These are phyloP conservation scores for Ascochyta viciae-villosae DNA, from an alignment of 2,329 filamentous ascomycete species.

Conservation along the genomic window DNA sequence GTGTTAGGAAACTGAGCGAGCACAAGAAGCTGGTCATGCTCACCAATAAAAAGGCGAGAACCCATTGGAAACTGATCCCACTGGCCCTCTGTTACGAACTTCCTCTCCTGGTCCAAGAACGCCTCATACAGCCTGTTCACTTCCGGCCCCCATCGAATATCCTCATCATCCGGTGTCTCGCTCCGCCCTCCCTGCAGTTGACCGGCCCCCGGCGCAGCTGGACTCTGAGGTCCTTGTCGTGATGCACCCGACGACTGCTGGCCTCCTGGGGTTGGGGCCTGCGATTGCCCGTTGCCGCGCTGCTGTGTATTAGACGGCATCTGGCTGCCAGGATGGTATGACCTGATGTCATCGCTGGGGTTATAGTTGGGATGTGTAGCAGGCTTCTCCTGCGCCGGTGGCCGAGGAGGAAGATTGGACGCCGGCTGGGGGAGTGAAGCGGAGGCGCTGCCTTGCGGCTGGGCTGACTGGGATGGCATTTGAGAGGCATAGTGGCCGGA, in stretches of 20 bases:
- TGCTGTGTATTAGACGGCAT: constrained; percentile 45
- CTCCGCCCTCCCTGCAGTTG: constrained; percentile 36
- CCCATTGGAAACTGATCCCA: constrained; percentile 83
- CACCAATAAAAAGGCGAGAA: constrained; percentile 83
- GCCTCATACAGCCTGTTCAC: constrained; percentile 73
- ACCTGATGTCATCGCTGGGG: constrained; percentile 57
- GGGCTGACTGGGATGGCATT: constrained; percentile 39
- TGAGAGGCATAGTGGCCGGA: constrained; percentile 45
- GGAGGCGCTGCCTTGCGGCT: constrained; percentile 43
- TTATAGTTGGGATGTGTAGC: constrained; percentile 57
- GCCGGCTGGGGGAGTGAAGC: constrained; percentile 49
- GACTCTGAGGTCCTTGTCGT: constrained; percentile 37
- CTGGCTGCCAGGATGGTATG: constrained; percentile 58
- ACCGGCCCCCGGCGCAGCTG: constrained; percentile 35
- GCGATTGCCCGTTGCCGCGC: constrained; percentile 31
- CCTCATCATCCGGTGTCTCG: constrained; percentile 52
- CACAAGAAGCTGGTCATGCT: constrained; percentile 29
- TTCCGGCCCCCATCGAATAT: constrained; percentile 61
- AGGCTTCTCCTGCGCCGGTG: constrained; percentile 58
- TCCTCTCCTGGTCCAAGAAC: constrained; percentile 75
- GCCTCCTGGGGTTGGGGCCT: constrained; percentile 31
- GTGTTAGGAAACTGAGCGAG: constrained; percentile 18
- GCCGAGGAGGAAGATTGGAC: constrained; percentile 55
- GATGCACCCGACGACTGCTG: constrained; percentile 24
- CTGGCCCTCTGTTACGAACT: constrained; percentile 77